Evolutionary conservation across 371 early-diverging fungal genomes (phyloP).

Genomic region (Chytridium lagenaria): DNA sequence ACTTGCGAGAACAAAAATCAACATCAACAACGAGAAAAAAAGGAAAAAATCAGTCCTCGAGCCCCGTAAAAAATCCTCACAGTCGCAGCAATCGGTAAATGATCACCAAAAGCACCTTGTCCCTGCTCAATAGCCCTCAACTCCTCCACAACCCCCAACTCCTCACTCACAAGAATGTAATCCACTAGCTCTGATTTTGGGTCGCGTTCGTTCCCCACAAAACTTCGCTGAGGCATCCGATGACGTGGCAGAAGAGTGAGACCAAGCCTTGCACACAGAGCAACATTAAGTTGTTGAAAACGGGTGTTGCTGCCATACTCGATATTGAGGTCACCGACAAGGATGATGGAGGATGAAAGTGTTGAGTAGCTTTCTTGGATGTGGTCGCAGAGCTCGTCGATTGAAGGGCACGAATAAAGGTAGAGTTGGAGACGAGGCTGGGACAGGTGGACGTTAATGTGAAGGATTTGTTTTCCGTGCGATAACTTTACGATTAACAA

Average conservation of each 20-base stretch:
- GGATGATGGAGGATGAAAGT: background rate
- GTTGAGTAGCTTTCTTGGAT: background rate
- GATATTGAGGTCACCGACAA: slow-evolving; percentile 5
- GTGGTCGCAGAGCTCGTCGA: slow-evolving; percentile 11
- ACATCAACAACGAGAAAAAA: background rate
- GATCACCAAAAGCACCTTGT: slow-evolving; percentile 1
- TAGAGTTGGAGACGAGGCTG: background rate
- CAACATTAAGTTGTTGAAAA: background rate
- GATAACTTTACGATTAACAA: background rate
- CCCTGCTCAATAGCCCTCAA: background rate
- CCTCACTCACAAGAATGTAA: background rate
- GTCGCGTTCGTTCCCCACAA: slow-evolving; percentile 4
- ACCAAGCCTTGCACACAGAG: background rate
- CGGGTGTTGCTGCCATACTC: background rate
- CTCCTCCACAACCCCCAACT: background rate
- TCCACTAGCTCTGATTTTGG: slow-evolving; percentile 3
- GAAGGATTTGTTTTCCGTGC: background rate
- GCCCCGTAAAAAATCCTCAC: background rate
- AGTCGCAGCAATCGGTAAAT: background rate
- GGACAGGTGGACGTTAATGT: slow-evolving; percentile 1
- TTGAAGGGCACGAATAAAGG: slow-evolving; percentile 1
- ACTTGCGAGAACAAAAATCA: background rate
- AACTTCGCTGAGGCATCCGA: background rate
- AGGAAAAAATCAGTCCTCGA: background rate
- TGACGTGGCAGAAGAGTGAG: background rate